Evolutionary conservation across 2,329 filamentous ascomycete genomes (phyloP), one percentile per base, ranked within the genome.

Genomic region (Coleophoma eucalyptorum): DNA sequence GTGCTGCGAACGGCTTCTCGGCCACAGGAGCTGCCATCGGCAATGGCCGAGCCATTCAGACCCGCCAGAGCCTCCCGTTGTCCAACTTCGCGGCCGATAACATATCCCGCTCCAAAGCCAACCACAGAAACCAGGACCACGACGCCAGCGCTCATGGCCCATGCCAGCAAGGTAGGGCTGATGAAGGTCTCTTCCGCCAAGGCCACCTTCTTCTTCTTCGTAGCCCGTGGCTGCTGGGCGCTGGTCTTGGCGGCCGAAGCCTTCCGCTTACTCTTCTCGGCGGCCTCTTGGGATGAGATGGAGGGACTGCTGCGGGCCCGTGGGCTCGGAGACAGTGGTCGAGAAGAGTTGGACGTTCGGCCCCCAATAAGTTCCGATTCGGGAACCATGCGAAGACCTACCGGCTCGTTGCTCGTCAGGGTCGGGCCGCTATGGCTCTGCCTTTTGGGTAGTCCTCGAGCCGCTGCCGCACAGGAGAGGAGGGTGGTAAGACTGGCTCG

Each of bases 401-500:
- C 76, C 1, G 63, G 62, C 41, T 63, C 59, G 31, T 58, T 62
- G 26, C 51, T 54, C 3, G 53, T 51, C 3, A 20, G 50, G 7
- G 43, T 49, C 21, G 19, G 68, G 68, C 10, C 64, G 58, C 12
- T 58, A 52, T 13, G 65, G 56, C 46, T 67, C 61, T 43, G 61
- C 51, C 46, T 65, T 64, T 94, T 96, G 1, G 87, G 83, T 15
- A 94, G 75, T 4, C 88, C 87, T 41, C 94, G 82, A 1, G 93
- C 94, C 0, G 93, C 94, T 0, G 93, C 94, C 3, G 92, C 91
- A 0, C 91, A 93, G 62, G 93, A 97, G 12, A 99, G 81, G 12
- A 99, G 79, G 0, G 94, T 97, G 1, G 91, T 96, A n/a, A 99
- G 78, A 45, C 90, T 96, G 18, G 94, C 91, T 33, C 94, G 86